phyloP scores from a whole-genome alignment of 2,329 filamentous ascomycete genomes.

The Trichoderma sp. region DNA sequence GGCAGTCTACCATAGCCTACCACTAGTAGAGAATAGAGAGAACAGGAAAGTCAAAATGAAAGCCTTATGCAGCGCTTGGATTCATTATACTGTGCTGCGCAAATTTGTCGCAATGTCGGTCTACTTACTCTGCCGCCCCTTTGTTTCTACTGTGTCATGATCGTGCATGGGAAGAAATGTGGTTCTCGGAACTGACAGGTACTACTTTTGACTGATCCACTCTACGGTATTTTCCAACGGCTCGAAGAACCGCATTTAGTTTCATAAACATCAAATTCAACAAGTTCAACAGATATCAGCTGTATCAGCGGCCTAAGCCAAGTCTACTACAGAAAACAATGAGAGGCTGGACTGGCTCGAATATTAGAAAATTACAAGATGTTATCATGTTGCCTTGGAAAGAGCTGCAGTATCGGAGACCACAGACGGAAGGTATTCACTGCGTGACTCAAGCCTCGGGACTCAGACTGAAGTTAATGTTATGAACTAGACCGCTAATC shows the following conservation, averaged over 20 bases:
- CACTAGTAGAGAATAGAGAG: background rate
- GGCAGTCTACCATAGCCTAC: background rate
- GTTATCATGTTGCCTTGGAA: constrained; percentile 54
- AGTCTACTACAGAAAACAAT: constrained; percentile 45
- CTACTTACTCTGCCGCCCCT: background rate
- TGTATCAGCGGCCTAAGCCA: background rate
- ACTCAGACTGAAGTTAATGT: constrained; percentile 36
- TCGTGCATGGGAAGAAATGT: constrained; percentile 3
- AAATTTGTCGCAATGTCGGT: background rate
- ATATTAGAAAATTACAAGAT: constrained; percentile 46
- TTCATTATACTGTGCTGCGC: background rate
- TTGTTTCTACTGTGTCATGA: constrained; percentile 3
- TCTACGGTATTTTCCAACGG: background rate
- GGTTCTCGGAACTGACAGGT: background rate
- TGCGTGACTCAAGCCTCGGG: constrained; percentile 37
- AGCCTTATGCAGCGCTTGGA: background rate
- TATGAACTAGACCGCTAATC: constrained; percentile 38
- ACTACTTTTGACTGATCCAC: background rate
- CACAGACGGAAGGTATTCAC: background rate
- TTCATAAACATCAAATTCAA: too few relatives aligned
- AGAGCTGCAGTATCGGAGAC: constrained; percentile 29
- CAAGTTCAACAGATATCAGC: background rate
- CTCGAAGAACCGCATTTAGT: background rate
- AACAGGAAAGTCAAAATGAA: background rate
- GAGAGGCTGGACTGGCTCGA: constrained; percentile 58